Percentiles rank a stretch among this genome's conserved stretches.
Conservation (phyloP, 148 eudicot genomes). For the Rhododendron simsii region DNA sequence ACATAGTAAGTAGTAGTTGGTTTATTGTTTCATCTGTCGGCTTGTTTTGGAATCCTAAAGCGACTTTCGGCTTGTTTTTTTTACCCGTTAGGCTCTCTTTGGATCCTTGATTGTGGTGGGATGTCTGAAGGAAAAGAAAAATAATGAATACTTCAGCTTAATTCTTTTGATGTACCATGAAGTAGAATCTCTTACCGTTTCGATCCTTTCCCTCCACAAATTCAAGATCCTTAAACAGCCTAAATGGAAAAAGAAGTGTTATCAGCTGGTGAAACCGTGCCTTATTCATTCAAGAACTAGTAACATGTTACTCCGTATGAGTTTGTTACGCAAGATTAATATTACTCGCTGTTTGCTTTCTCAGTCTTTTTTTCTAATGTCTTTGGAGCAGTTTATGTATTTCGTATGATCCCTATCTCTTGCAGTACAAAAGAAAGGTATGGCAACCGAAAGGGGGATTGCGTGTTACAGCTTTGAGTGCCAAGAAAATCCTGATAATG, state of each 20-base stretch:
- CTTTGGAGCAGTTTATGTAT: neutral
- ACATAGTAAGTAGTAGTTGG: neutral
- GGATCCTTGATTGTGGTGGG: neutral
- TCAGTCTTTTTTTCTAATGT: neutral
- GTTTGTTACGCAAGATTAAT: neutral
- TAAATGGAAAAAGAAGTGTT: neutral
- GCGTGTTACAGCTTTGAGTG: constrained; percentile 62
- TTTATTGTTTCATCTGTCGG: neutral
- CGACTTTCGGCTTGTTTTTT: neutral
- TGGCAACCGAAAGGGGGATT: constrained; percentile 65
- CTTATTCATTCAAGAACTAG: neutral
- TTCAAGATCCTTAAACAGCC: neutral
- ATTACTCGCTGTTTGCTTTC: neutral
- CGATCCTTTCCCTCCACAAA: neutral
- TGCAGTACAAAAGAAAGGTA: constrained; percentile 74
- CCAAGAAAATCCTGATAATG: constrained; percentile 91
- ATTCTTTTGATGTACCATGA: neutral
- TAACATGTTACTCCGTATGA: neutral
- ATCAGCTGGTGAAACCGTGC: neutral
- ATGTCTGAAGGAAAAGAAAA: neutral
- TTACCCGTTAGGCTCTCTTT: neutral
- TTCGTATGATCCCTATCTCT: neutral
- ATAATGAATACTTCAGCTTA: neutral
- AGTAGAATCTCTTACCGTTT: neutral
- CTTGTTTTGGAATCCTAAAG: neutral